Percentiles rank a stretch among this genome's conserved stretches.
Conservation (phyloP, 78 protist genomes). For the Mastigamoeba balamuthi region DNA sequence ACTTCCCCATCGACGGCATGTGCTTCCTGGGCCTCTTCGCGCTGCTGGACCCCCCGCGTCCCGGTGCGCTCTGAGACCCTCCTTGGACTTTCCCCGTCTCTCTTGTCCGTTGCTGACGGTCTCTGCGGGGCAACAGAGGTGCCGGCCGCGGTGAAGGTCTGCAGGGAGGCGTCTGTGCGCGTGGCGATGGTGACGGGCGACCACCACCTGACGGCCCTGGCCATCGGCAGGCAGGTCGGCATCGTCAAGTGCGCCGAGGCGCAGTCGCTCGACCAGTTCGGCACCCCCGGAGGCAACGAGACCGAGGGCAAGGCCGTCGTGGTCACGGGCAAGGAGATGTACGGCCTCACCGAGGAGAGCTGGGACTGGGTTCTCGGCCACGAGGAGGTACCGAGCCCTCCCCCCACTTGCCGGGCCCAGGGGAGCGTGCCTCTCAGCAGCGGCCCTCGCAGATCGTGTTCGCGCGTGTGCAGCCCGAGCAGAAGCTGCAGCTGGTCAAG, state of each 20-base stretch:
- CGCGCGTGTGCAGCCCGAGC: slow-evolving; percentile 73
- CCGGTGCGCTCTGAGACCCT: no score
- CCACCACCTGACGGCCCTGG: slow-evolving; percentile 87
- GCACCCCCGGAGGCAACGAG: not conserved
- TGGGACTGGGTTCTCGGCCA: slow-evolving; percentile 14
- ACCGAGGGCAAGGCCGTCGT: not conserved
- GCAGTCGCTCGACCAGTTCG: not conserved
- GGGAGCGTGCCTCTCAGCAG: no score
- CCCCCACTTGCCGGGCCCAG: no score
- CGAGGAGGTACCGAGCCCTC: no score
- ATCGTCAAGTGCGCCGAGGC: slow-evolving; percentile 1
- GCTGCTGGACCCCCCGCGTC: slow-evolving; percentile 92
- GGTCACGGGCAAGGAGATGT: slow-evolving; percentile 14
- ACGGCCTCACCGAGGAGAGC: slow-evolving; percentile 2
- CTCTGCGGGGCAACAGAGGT: no score
- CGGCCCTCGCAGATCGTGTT: slow-evolving; percentile 50
- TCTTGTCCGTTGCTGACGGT: no score
- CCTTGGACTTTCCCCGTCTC: no score
- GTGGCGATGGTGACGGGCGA: slow-evolving; percentile 97
- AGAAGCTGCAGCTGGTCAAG: slow-evolving; percentile 80
- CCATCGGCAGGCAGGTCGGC: slow-evolving; percentile 62
- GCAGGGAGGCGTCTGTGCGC: slow-evolving; percentile 52
- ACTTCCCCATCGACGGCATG: slow-evolving; percentile 1
- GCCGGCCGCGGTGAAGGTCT: slow-evolving; percentile 12
- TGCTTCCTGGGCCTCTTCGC: slow-evolving; percentile 69